Evolutionary conservation across 306 rosid genomes (phyloP).

Genomic region (Medicago lupulina): DNA sequence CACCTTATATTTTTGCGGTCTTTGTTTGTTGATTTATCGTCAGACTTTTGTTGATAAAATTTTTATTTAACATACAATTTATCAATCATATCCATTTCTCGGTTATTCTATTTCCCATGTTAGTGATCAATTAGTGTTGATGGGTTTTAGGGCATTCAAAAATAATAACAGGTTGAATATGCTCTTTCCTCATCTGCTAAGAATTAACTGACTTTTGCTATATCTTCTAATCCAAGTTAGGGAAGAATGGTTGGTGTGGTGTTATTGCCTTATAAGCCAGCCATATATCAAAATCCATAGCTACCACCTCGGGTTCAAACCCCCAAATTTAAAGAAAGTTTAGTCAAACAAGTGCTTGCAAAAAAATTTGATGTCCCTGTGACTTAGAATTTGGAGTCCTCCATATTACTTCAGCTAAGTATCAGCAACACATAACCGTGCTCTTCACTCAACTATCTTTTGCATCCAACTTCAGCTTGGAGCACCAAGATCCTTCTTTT

Average conservation of each 20-base stretch:
- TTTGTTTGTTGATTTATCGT: too few species aligned
- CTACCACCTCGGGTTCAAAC: not conserved
- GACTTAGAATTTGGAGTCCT: not conserved
- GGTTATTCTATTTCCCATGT: not conserved
- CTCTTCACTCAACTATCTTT: not conserved
- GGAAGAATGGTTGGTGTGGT: not conserved
- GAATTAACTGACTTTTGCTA: not conserved
- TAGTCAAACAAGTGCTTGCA: not conserved
- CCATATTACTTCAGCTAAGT: not conserved
- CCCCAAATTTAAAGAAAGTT: not conserved
- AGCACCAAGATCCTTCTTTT: not conserved
- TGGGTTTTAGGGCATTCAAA: not conserved
- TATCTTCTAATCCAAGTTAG: conserved; percentile 1
- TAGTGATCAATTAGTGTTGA: not conserved
- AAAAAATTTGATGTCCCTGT: not conserved
- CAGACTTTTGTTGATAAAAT: too few species aligned
- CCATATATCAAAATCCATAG: too few species aligned
- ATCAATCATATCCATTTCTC: too few species aligned
- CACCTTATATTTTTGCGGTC: too few species aligned
- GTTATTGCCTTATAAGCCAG: too few species aligned
- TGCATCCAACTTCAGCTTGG: not conserved
- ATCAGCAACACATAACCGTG: not conserved
- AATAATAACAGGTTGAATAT: not conserved
- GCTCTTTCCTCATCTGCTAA: not conserved
- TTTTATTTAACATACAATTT: too few species aligned